Evolutionary conservation across 2,329 filamentous ascomycete genomes (phyloP).

Genomic region (Penicillium sp.): DNA sequence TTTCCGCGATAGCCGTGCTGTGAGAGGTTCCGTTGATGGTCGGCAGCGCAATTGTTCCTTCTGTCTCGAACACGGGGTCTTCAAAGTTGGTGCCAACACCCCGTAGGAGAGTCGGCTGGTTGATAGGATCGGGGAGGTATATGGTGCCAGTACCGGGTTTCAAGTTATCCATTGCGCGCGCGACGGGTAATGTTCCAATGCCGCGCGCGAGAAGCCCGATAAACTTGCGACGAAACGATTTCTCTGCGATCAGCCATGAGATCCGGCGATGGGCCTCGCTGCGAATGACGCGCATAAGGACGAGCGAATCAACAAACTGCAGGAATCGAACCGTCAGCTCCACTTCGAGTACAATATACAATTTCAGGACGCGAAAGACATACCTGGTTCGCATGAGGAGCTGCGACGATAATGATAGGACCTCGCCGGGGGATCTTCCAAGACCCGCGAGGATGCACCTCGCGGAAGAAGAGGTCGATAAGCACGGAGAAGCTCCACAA

Average conservation of each 20-base stretch:
- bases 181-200: constrained; percentile 90
- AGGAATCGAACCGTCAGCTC: constrained; percentile 11
- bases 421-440: constrained; percentile 92
- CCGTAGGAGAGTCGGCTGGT: constrained; percentile 79
- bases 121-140: constrained; percentile 85
- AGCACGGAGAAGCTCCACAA: constrained; percentile 65
- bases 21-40: constrained; percentile 79
- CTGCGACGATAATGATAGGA: constrained; percentile 92
- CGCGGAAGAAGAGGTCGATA: constrained; percentile 95
- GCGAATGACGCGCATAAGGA: constrained; percentile 88
- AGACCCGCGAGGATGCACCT: constrained; percentile 90
- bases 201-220: constrained; percentile 85
- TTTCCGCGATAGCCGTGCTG: constrained; percentile 81
- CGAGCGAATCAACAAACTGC: constrained; percentile 92
- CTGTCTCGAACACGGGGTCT: constrained; percentile 69
- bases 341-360: not conserved
- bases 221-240: constrained; percentile 87
- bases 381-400: constrained; percentile 95
- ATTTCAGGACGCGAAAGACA: constrained; percentile 27
- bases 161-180: constrained; percentile 85
- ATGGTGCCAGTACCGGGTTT: constrained; percentile 78
- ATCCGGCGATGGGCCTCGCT: constrained; percentile 86
- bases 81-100: constrained; percentile 84
- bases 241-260: constrained; percentile 91
- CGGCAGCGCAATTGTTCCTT: constrained; percentile 85